Evolutionary conservation across 1,139 yeast species (phyloP).

Genomic region (Magnusiomyces tetraspermus): DNA sequence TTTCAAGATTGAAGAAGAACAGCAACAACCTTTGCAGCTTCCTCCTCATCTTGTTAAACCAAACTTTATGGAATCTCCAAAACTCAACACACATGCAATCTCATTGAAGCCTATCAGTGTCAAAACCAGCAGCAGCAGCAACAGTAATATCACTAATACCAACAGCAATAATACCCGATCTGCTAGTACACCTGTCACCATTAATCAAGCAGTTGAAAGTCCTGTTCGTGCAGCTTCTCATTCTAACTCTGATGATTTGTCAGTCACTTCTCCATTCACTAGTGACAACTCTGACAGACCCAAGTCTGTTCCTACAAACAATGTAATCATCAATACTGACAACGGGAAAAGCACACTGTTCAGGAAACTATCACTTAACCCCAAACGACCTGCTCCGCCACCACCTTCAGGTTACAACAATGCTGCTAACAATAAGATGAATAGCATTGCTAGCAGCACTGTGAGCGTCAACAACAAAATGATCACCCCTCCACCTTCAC

Average conservation of each 20-base stretch:
- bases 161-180: neutral
- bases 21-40: neutral
- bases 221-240: neutral
- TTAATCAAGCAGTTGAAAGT: neutral
- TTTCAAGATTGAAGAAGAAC: neutral
- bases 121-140: neutral
- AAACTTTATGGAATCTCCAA: constrained; percentile 6
- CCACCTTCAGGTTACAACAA: constrained; percentile 4
- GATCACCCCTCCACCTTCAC: neutral
- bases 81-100: constrained; percentile 2
- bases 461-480: neutral
- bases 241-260: neutral
- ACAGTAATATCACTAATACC: neutral
- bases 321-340: neutral
- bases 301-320: neutral
- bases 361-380: constrained; percentile 10
- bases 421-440: neutral
- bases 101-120: neutral
- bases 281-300: neutral
- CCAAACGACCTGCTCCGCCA: constrained; percentile 13
- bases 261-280: neutral
- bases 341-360: neutral
- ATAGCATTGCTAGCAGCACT: neutral
- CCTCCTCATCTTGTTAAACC: neutral
- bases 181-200: neutral